phyloP scores from a whole-genome alignment of 1,139 yeast genomes.

The Tardiomyces digboiensis region DNA sequence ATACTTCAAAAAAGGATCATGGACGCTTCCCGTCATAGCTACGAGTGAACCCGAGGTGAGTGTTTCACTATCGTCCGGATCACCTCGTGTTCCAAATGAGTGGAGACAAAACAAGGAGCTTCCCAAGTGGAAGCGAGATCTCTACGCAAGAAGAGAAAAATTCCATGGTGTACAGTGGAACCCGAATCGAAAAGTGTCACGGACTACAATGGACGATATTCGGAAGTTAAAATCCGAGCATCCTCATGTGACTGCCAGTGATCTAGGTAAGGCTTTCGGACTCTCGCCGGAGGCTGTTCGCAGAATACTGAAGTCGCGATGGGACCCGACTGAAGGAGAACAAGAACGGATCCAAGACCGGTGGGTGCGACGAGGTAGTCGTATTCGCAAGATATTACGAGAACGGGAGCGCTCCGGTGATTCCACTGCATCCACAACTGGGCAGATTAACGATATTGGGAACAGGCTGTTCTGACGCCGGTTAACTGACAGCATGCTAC shows the following conservation, averaged over 20 bases:
- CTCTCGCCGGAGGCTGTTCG: conserved; percentile 81
- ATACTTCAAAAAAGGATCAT: not conserved
- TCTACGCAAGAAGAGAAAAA: conserved; percentile 49
- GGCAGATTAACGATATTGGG: not conserved
- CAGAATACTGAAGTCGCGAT: conserved; percentile 64
- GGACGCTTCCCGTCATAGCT: not conserved
- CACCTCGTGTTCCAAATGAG: conserved; percentile 28
- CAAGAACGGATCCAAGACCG: conserved; percentile 34
- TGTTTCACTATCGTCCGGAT: too few relatives aligned
- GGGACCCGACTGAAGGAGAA: conserved; percentile 60
- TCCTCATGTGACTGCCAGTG: conserved; percentile 53
- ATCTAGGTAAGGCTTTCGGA: conserved; percentile 54
- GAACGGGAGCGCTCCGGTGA: not conserved
- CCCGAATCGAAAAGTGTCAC: conserved; percentile 57
- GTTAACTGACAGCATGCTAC: not conserved
- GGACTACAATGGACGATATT: conserved; percentile 63
- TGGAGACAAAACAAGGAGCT: conserved; percentile 33
- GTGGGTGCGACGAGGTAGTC: conserved; percentile 39
- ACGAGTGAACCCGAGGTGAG: too few relatives aligned
- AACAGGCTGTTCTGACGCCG: conserved; percentile 1
- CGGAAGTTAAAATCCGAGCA: conserved; percentile 39
- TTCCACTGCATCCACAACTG: not conserved
- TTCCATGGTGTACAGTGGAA: conserved; percentile 53
- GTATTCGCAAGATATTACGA: conserved; percentile 11
- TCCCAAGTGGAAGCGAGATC: conserved; percentile 63